Conservation (phyloP, 805 yeast genomes). For the Yarrowia divulgata region DNA sequence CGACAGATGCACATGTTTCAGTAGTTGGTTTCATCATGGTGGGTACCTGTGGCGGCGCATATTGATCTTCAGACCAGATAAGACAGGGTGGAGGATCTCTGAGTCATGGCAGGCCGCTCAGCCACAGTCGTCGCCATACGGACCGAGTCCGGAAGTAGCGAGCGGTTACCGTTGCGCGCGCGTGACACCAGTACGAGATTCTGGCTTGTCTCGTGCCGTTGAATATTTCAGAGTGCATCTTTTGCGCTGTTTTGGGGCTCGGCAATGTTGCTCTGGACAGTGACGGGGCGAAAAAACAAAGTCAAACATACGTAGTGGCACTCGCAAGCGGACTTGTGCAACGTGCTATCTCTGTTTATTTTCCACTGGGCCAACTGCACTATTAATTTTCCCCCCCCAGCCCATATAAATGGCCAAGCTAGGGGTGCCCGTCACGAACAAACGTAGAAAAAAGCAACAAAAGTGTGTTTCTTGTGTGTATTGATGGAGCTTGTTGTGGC, state of each 20-base stretch:
- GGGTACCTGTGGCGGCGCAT: constrained; percentile 29
- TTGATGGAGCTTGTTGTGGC: not conserved
- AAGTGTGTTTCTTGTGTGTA: not conserved
- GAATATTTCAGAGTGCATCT: not conserved
- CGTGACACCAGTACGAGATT: not conserved
- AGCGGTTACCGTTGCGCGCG: not conserved
- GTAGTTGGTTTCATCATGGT: constrained; percentile 20
- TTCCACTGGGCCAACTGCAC: not conserved
- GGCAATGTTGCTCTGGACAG: constrained; percentile 17
- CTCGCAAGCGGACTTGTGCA: not conserved
- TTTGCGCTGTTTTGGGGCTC: constrained; percentile 30
- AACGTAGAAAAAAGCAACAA: not conserved
- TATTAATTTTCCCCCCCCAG: not conserved
- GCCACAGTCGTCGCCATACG: not conserved
- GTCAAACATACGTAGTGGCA: not conserved
- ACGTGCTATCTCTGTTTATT: not conserved
- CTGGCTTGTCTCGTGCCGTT: not conserved
- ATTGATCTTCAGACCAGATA: constrained; percentile 9
- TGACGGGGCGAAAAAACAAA: not conserved
- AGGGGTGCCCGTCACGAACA: not conserved
- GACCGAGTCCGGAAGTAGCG: not conserved
- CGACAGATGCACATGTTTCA: constrained; percentile 20
- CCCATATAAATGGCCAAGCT: not conserved
- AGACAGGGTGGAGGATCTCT: constrained; percentile 16
- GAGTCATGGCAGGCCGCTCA: not conserved